Conservation (phyloP, 805 yeast genomes). For the Yamadazyma sp. region DNA sequence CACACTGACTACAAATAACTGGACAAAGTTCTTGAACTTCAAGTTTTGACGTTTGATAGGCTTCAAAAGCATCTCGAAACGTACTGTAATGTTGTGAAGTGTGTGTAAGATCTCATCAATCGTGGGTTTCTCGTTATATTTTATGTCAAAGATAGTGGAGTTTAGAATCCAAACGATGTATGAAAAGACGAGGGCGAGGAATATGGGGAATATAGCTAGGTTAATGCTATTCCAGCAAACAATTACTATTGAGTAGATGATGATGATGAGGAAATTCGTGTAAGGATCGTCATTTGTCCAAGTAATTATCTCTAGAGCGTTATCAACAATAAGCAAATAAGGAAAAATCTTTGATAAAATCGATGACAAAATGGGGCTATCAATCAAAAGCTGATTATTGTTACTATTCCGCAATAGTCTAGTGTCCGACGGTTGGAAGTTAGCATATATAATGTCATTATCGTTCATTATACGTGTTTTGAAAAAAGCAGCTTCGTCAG, state of each 20-base stretch:
- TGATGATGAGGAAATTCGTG: conserved; percentile 44
- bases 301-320: conserved; percentile 44
- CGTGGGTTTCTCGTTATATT: conserved; percentile 48
- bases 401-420: conserved; percentile 29
- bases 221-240: conserved; percentile 44
- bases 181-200: conserved; percentile 36
- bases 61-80: conserved; percentile 41
- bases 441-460: conserved; percentile 16
- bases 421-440: conserved; percentile 41
- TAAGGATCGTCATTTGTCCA: conserved; percentile 58
- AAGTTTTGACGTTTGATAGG: conserved; percentile 38
- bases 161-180: conserved; percentile 46
- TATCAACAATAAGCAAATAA: conserved; percentile 44
- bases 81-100: conserved; percentile 43
- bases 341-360: conserved; percentile 51
- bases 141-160: conserved; percentile 42
- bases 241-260: conserved; percentile 37
- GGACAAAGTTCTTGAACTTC: conserved; percentile 25
- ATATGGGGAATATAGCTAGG: conserved; percentile 38
- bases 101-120: conserved; percentile 52
- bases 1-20: conserved; percentile 28
- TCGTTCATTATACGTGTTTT: conserved; percentile 5
- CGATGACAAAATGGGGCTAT: conserved; percentile 46
- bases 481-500: conserved; percentile 5
- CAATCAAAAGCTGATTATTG: conserved; percentile 34